Conservation (phyloP, 352 stramenopile species). For the Pythium vanterpoolii region DNA sequence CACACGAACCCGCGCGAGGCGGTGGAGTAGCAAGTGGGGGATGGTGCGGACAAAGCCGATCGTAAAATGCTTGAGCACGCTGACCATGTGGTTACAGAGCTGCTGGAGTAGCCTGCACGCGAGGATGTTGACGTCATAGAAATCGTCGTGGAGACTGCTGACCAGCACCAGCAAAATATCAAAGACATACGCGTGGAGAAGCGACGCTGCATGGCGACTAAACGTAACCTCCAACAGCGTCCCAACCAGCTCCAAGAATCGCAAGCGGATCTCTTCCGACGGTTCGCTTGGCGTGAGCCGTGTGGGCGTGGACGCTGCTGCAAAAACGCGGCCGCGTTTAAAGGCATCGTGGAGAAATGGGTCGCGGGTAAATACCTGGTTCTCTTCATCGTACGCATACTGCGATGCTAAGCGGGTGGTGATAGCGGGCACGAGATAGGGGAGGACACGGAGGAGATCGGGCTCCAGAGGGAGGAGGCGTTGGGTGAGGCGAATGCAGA, state of each 20-base stretch:
- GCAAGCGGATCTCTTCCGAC: conserved; percentile 75
- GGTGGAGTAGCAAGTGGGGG: conserved; percentile 85
- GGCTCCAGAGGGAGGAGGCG: conserved; percentile 40
- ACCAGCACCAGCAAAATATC: conserved; percentile 69
- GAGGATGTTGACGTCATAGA: conserved; percentile 80
- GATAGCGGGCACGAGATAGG: conserved; percentile 76
- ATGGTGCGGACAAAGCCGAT: conserved; percentile 82
- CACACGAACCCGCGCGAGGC: conserved; percentile 88
- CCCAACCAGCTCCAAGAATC: conserved; percentile 50
- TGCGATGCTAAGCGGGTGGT: conserved; percentile 55
- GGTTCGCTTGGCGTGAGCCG: conserved; percentile 51
- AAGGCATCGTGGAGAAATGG: conserved; percentile 70
- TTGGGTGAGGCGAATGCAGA: conserved; percentile 57
- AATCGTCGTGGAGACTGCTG: conserved; percentile 83
- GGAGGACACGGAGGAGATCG: conserved; percentile 63
- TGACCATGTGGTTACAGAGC: conserved; percentile 74
- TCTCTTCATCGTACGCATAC: conserved; percentile 72
- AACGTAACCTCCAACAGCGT: conserved; percentile 58
- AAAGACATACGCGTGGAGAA: conserved; percentile 81
- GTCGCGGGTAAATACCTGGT: conserved; percentile 70
- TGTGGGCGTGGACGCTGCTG: conserved; percentile 37
- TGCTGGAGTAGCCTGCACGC: conserved; percentile 46
- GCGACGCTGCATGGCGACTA: conserved; percentile 46
- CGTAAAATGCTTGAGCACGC: conserved; percentile 93
- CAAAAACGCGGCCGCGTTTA: conserved; percentile 63